These are phyloP conservation scores for Thuja plicata DNA, from an alignment of 83 land plant genomes.

Conservation along the genomic window DNA sequence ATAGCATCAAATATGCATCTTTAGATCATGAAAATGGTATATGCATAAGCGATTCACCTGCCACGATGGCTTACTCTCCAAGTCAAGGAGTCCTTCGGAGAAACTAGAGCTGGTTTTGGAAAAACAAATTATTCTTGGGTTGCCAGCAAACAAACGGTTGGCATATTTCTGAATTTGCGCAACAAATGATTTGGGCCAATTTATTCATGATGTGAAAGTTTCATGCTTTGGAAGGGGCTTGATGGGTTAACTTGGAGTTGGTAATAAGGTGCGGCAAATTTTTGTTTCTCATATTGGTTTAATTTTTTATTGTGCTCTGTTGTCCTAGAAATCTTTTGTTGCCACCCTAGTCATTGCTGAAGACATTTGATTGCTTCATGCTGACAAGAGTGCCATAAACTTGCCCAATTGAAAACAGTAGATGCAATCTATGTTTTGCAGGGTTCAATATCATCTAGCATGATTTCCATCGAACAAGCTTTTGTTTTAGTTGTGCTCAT, in stretches of 20 bases:
- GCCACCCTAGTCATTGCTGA: background rate
- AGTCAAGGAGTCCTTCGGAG: conserved; percentile 30
- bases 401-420: background rate
- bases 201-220: conserved; percentile 78
- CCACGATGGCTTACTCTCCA: conserved; percentile 36
- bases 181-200: conserved; percentile 56
- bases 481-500: conserved; percentile 86
- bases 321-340: background rate
- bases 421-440: conserved; percentile 19
- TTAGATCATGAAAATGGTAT: conserved; percentile 60
- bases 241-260: conserved; percentile 95
- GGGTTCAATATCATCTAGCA: conserved; percentile 90
- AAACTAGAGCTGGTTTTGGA: background rate
- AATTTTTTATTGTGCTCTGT: background rate
- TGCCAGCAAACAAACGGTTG: conserved; percentile 97
- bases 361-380: background rate
- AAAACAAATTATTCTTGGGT: conserved; percentile 37
- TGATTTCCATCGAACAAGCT: conserved; percentile 81
- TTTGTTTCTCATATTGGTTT: background rate
- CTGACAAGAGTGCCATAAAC: background rate
- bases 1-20: conserved; percentile 41
- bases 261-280: conserved; percentile 77
- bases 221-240: conserved; percentile 92
- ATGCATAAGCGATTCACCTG: conserved; percentile 38
- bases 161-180: conserved; percentile 89